These are phyloP conservation scores for Carex arenaria DNA, from an alignment of 202 grass and related monocot genomes.

Conservation along the genomic window DNA sequence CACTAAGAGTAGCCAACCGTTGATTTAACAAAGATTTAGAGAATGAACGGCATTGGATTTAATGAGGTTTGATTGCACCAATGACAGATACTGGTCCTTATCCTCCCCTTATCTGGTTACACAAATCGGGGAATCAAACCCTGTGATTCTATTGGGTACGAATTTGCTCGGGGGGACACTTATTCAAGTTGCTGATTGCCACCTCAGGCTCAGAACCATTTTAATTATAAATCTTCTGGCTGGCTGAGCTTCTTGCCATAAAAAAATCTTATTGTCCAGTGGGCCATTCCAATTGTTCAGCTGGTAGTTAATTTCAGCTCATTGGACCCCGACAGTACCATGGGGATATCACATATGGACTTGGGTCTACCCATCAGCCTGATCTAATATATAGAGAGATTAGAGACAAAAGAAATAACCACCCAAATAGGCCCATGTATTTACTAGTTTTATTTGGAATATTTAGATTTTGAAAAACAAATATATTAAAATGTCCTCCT, in stretches of 20 bases:
- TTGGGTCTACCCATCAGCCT: too few species aligned
- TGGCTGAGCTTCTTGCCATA: background rate
- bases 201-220: constrained; percentile 43
- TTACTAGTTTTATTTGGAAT: background rate
- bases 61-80: background rate
- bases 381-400: too few species aligned
- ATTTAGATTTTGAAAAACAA: too few species aligned
- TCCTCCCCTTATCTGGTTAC: constrained; percentile 48
- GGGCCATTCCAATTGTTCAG: background rate
- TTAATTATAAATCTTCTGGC: constrained; percentile 3
- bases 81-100: constrained; percentile 25
- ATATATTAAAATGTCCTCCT: too few species aligned
- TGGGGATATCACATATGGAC: too few species aligned
- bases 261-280: background rate
- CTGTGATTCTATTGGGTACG: constrained; percentile 38
- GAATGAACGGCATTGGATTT: constrained; percentile 25
- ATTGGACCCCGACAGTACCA: too few species aligned
- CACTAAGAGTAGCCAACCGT: background rate
- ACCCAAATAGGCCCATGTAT: background rate
- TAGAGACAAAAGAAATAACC: too few species aligned
- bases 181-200: constrained; percentile 35
- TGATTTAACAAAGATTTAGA: background rate
- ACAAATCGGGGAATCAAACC: constrained; percentile 47
- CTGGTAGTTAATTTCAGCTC: too few species aligned
- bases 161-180: background rate